A percentile compares a stretch with the other conserved stretches of the same genome.
phyloP scores from a whole-genome alignment of 306 rosid species.

The Leucaena leucocephala region DNA sequence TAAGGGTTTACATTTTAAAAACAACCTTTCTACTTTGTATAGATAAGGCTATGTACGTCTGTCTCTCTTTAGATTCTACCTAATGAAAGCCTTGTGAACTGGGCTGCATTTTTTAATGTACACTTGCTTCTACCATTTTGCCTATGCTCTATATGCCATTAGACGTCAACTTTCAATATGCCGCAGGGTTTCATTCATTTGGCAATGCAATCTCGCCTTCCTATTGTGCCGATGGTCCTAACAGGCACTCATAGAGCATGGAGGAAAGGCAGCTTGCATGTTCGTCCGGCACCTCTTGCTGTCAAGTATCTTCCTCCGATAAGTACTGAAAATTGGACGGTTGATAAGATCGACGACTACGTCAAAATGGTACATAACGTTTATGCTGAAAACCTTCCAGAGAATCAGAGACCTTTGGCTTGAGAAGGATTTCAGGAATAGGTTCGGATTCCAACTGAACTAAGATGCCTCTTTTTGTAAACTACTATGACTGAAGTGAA shows the following conservation, averaged over 20 bases:
- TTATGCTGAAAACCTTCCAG: constrained; percentile 56
- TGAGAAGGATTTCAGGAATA: constrained; percentile 13
- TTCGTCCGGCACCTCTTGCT: constrained; percentile 53
- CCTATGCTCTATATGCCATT: not conserved
- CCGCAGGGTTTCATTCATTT: constrained; percentile 67
- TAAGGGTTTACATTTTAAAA: too few relatives aligned
- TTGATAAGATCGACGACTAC: constrained; percentile 54
- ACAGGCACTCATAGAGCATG: constrained; percentile 68
- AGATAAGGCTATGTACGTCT: too few relatives aligned
- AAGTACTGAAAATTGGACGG: constrained; percentile 53
- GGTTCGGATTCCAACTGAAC: constrained; percentile 21
- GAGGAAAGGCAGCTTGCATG: constrained; percentile 64
- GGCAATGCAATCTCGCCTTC: constrained; percentile 66
- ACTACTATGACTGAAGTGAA: constrained; percentile 7
- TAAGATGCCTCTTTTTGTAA: constrained; percentile 21
- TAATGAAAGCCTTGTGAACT: too few relatives aligned
- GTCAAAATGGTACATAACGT: constrained; percentile 43
- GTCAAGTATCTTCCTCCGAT: constrained; percentile 63
- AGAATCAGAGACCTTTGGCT: constrained; percentile 51
- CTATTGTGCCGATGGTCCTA: constrained; percentile 61
- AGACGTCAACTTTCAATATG: constrained; percentile 20
- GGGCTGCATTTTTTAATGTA: too few relatives aligned
- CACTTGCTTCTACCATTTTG: not conserved
- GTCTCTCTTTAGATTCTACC: too few relatives aligned
- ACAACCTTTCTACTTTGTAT: too few relatives aligned